These are phyloP conservation scores for Marsdenia floribunda DNA, from an alignment of 257 asterid genomes.

Conservation along the genomic window DNA sequence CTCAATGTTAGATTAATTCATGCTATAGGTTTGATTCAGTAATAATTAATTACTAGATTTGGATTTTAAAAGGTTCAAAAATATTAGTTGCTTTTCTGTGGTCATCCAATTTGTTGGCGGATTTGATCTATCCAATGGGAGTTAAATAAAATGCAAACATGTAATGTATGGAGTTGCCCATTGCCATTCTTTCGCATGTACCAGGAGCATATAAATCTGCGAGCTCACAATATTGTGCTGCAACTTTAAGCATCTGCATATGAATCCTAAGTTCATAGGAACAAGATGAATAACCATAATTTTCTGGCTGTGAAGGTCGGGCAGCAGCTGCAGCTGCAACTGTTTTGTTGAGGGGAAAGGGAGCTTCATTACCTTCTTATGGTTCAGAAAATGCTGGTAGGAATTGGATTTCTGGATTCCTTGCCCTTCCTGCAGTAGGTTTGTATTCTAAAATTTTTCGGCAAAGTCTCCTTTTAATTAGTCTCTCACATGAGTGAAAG, in stretches of 20 bases:
- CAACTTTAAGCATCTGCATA: background rate
- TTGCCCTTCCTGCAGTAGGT: conserved; percentile 96
- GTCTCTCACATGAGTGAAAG: background rate
- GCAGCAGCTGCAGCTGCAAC: conserved; percentile 74
- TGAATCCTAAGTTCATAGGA: background rate
- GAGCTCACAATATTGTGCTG: background rate
- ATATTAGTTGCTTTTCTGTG: background rate
- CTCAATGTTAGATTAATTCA: background rate
- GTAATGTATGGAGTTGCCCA: background rate
- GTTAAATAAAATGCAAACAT: background rate
- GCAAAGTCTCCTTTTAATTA: background rate
- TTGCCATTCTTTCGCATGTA: background rate
- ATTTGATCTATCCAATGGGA: background rate
- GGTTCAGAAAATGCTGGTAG: conserved; percentile 57
- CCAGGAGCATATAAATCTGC: background rate
- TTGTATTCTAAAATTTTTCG: conserved; percentile 1
- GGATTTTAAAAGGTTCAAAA: background rate
- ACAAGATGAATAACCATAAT: conserved; percentile 6
- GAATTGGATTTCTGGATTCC: conserved; percentile 69
- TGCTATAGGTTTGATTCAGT: background rate
- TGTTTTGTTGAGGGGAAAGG: conserved; percentile 61
- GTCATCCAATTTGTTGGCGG: background rate
- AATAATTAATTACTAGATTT: background rate
- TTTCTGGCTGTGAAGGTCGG: conserved; percentile 50
- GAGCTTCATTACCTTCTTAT: conserved; percentile 50